Evolutionary conservation across 2,329 filamentous ascomycete species (phyloP), one percentile per base, ranked within the genome.

Genomic region (Alternaria rosae): DNA sequence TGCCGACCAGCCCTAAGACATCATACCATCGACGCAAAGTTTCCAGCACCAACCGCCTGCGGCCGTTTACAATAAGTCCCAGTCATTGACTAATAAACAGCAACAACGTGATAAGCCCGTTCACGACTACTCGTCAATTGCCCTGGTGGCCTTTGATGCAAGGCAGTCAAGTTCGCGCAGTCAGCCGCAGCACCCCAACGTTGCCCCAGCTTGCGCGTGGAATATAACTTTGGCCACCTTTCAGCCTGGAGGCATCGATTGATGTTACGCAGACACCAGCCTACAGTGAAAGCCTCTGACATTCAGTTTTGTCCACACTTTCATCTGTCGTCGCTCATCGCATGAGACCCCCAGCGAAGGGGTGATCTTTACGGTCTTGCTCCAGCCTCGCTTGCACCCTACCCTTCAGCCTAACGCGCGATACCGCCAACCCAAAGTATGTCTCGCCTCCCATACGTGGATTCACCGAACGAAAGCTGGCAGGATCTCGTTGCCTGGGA

Each of bases 401-500:
- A 21, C 23, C 13, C 21, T 28, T 30, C 42, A 59, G 35, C 57
- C 57, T 56, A 30, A 20, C 32, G 30, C 43, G 43, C 25, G 25
- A 30, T 25, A 13, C 30, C 42, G 17, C 47, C 17, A 54, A 45
- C 32, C 13, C 17, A 47, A 44, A 50, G 54, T 3, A 68, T 73
- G 69, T 69, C 73, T 43, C 61, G 63, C 43, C 59, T 61, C 25
- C 65, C 57, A 35, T 67, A 72, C 21, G 56, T 32, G 20, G 58
- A 59, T 12, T 66, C 72, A 21, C 59, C 70, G 7, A 55, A 53
- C 20, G 74, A 74, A 57, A 63, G 62, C 38, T 78, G 75, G 75
- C 65, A 76, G 54, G 71, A 74, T 20, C 54, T 77, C 7, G 57
- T 78, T 44, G 63, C 59, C 12, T 77, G 72, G 75, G 70, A 75